Base-by-base conservation (phyloP, 2,329 filamentous ascomycete species). In the Clarireedia monteithiana region DNA sequence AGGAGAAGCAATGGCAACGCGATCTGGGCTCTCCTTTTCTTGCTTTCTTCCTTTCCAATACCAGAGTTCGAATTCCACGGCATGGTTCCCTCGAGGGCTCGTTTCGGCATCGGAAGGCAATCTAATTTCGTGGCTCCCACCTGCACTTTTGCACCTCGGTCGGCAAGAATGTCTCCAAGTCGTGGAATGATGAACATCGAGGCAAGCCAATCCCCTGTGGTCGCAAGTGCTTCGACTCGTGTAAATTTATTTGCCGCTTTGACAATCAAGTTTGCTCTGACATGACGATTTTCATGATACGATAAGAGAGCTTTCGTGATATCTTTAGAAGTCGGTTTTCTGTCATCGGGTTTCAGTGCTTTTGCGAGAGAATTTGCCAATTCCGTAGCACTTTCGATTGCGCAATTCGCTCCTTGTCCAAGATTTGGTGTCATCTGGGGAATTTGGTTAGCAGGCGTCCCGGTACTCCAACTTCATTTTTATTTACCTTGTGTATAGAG, bases 371-470 rank as follows among this genome's bases (percentile, higher is more conserved):
- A 59, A 38, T 71, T 72, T 10, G 69, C 65, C 4, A 73, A 59
- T 9, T 63, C 62, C 5, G 71, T 72, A 2, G 68, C 71, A 51
- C 67, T 67, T 59, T 75, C 72, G 15, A 74, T 72, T 1, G 71
- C 71, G 55, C 62, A 66, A 58, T 74, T 75, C 15, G 69, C 73
- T 0, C 73, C 72, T 62, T 73, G 71, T 7, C 72, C 72, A 1
- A 53, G 40, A 39, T 53, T 53, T 6, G 50, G 50, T 46, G 50
- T 46, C 42, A 53, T 53, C 50, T 53, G 24, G 15, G 3, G 27
- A 7, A 36, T 7, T 26, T 4, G 2, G 12, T 53, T 9, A 53
- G 50, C 30, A 39, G 4, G 30, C 10, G 30, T 34, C 5, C 10
- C 10, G 5, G 30, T 14, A 34, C 30, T 34, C 12, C 30, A 34